These are phyloP conservation scores for Solanum appendiculatum DNA, from an alignment of 257 asterid species.

Conservation along the genomic window DNA sequence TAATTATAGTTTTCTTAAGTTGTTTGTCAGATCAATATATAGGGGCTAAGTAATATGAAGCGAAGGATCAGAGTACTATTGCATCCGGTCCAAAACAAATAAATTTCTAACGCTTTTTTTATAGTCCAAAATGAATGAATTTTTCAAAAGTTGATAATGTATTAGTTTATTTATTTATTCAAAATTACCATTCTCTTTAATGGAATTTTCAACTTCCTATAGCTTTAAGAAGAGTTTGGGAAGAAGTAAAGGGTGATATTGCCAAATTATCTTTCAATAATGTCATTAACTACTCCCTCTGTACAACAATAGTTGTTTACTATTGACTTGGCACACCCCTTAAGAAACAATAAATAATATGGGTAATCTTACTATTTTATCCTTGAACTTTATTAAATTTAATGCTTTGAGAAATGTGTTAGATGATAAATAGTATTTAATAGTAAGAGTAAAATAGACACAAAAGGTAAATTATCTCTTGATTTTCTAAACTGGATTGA, in stretches of 20 bases:
- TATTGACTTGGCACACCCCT: too few relatives aligned
- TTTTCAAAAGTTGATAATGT: too few relatives aligned
- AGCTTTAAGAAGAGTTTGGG: background rate
- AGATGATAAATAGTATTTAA: too few relatives aligned
- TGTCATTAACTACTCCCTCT: background rate
- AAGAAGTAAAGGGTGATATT: background rate
- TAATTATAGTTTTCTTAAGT: background rate
- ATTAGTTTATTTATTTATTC: too few relatives aligned
- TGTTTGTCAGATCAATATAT: accelerated
- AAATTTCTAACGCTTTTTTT: background rate
- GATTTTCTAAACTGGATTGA: too few relatives aligned
- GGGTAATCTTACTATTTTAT: too few relatives aligned
- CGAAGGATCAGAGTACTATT: background rate
- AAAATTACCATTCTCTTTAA: background rate
- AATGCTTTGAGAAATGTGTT: too few relatives aligned
- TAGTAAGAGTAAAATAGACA: too few relatives aligned
- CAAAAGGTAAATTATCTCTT: too few relatives aligned
- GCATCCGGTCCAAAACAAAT: background rate
- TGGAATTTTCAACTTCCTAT: background rate
- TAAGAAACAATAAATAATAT: too few relatives aligned
- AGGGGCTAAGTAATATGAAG: background rate
- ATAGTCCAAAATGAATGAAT: background rate
- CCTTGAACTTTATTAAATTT: too few relatives aligned
- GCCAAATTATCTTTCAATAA: background rate
- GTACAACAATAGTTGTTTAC: too few relatives aligned